These are phyloP conservation scores for Sugiyamaella japonica DNA, from an alignment of 1,139 yeast genomes.

Conservation along the genomic window DNA sequence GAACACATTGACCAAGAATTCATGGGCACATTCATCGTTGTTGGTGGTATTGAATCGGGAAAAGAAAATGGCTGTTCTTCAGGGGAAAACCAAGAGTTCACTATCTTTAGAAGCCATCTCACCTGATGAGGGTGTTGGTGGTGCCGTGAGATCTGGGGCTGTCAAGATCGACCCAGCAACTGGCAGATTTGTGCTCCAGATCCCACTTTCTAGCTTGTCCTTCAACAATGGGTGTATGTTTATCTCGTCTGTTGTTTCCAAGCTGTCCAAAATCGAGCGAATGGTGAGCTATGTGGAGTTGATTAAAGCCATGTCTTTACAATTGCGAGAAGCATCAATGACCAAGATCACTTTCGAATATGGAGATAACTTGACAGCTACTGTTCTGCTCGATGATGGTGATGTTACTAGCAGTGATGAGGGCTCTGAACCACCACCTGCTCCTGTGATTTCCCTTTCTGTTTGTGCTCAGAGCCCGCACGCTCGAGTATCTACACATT, in stretches of 20 bases:
- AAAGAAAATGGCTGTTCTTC: constrained; percentile 26
- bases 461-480: constrained; percentile 31
- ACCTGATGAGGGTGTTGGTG: neutral
- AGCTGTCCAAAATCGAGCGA: constrained; percentile 34
- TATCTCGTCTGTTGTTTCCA: constrained; percentile 24
- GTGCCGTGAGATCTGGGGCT: neutral
- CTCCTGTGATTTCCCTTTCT: neutral
- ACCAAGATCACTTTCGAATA: constrained; percentile 33
- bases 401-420: neutral
- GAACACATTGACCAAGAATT: constrained; percentile 23
- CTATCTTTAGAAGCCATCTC: constrained; percentile 8
- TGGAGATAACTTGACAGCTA: constrained; percentile 29
- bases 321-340: constrained; percentile 36
- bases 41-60: constrained; percentile 18
- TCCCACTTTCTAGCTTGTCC: constrained; percentile 17
- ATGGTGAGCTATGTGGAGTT: constrained; percentile 36
- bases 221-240: constrained; percentile 19
- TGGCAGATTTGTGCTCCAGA: constrained; percentile 30
- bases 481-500: constrained; percentile 26
- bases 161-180: constrained; percentile 30
- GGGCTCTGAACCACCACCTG: neutral
- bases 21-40: constrained; percentile 35
- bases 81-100: constrained; percentile 29
- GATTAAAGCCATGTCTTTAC: constrained; percentile 31
- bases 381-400: constrained; percentile 19